Percentiles rank a stretch among this genome's conserved stretches.
These are phyloP conservation scores for Steccherinum ochraceum DNA, from an alignment of 768 basidiomycete species.

Conservation along the genomic window DNA sequence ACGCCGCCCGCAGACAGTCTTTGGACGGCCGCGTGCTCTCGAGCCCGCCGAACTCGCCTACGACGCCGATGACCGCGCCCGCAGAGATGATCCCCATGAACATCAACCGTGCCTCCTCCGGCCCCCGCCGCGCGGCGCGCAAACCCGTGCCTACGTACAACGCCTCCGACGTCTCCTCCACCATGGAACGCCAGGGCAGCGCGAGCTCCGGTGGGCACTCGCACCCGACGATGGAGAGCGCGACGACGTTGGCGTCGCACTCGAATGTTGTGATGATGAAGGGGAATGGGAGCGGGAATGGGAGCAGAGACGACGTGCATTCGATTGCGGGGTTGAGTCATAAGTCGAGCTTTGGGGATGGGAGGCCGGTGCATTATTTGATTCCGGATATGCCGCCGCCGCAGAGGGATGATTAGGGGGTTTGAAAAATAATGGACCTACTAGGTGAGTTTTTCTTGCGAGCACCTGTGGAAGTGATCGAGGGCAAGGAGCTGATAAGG, in stretches of 20 bases:
- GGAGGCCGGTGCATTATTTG: conserved; percentile 21
- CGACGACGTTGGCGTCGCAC: not conserved
- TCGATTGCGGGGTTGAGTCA: conserved; percentile 14
- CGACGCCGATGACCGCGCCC: conserved; percentile 2
- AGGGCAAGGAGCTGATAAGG: too few relatives aligned
- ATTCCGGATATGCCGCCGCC: conserved; percentile 19
- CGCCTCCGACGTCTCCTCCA: conserved; percentile 1
- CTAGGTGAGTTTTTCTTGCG: too few relatives aligned
- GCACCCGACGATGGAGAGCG: not conserved
- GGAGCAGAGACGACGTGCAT: conserved; percentile 9
- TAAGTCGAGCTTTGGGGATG: conserved; percentile 21
- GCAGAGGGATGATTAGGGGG: conserved; percentile 3
- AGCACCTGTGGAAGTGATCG: too few relatives aligned
- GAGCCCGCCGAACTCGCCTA: not conserved
- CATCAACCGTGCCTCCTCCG: conserved; percentile 4
- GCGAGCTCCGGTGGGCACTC: not conserved
- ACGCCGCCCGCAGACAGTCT: not conserved
- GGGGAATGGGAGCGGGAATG: too few relatives aligned
- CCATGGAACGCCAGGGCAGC: not conserved
- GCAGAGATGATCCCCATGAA: conserved; percentile 1
- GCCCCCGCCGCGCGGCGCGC: conserved; percentile 8
- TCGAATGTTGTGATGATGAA: too few relatives aligned
- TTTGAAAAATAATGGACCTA: too few relatives aligned
- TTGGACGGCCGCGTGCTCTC: conserved; percentile 8
- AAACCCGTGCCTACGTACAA: conserved; percentile 16